phyloP scores from a whole-genome alignment of 768 basidiomycete genomes.

The Phlebiopsis gigantea region DNA sequence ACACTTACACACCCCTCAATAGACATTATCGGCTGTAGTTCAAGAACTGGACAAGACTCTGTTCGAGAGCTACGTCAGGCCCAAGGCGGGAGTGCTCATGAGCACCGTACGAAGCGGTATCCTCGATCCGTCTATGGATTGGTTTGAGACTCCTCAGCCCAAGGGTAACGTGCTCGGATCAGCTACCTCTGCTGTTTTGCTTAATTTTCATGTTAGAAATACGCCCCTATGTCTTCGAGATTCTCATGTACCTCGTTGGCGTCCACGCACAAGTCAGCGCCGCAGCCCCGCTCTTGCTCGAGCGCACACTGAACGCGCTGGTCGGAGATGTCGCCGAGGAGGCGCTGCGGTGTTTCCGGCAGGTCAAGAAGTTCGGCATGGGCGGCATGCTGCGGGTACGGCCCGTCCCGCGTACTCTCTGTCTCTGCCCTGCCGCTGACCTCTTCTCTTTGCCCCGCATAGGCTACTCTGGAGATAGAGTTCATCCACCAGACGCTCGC shows the following conservation, averaged over 20 bases:
- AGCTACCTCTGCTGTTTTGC: not conserved
- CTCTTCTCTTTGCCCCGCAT: not conserved
- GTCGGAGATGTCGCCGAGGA: conserved; percentile 82
- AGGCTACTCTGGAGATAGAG: conserved; percentile 99
- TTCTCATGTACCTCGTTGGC: conserved; percentile 81
- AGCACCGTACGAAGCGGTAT: conserved; percentile 75
- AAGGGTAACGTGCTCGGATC: conserved; percentile 54
- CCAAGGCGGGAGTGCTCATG: conserved; percentile 67
- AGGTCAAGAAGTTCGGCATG: conserved; percentile 92
- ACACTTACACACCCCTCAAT: too few relatives aligned
- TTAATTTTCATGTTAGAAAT: conserved; percentile 55
- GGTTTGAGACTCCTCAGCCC: conserved; percentile 92
- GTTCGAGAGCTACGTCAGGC: conserved; percentile 83
- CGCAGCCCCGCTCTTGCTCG: conserved; percentile 72
- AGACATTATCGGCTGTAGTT: conserved; percentile 75
- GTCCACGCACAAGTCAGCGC: conserved; percentile 88
- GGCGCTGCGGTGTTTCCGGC: conserved; percentile 79
- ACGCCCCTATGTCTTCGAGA: conserved; percentile 89
- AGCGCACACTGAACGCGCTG: conserved; percentile 75
- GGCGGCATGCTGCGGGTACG: conserved; percentile 95
- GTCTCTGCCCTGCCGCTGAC: not conserved
- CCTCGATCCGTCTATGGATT: conserved; percentile 77
- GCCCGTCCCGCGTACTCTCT: conserved; percentile 12
- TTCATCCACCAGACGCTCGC: conserved; percentile 96
- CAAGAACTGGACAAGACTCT: conserved; percentile 83